Conservation (phyloP, 176 grass and related monocot species). For the Rhynchospora tenuis region DNA sequence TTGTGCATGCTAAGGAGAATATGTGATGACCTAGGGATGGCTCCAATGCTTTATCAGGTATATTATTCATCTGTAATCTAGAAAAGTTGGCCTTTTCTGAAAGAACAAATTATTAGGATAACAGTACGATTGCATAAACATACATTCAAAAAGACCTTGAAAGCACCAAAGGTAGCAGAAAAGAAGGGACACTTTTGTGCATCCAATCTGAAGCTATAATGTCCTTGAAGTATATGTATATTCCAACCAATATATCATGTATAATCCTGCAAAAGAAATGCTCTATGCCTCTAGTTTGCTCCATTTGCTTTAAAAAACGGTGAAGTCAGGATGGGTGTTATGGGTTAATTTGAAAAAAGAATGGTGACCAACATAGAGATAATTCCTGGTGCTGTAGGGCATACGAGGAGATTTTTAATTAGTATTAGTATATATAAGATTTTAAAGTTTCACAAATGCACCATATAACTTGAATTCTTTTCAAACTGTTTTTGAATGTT, state of each 20-base stretch:
- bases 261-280: background rate
- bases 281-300: background rate
- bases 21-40: conserved; percentile 81
- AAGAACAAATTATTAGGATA: background rate
- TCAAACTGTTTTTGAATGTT: conserved; percentile 19
- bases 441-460: background rate
- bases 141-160: background rate
- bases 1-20: conserved; percentile 89
- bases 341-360: background rate
- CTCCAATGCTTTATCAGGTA: conserved; percentile 98
- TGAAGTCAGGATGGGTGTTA: background rate
- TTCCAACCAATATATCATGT: background rate
- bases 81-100: background rate
- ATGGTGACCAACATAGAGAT: background rate
- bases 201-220: background rate
- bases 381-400: background rate
- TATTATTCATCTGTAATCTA: conserved; percentile 3
- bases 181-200: background rate
- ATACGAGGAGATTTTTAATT: background rate
- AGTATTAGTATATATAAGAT: background rate
- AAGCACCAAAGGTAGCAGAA: background rate
- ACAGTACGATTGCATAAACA: background rate
- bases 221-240: background rate
- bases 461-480: background rate
- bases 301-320: background rate